A percentile compares a stretch with the other conserved stretches of the same genome.
Evolutionary conservation across 2,329 filamentous ascomycete genomes (phyloP).

Genomic region (Hymenoscyphus albidus): DNA sequence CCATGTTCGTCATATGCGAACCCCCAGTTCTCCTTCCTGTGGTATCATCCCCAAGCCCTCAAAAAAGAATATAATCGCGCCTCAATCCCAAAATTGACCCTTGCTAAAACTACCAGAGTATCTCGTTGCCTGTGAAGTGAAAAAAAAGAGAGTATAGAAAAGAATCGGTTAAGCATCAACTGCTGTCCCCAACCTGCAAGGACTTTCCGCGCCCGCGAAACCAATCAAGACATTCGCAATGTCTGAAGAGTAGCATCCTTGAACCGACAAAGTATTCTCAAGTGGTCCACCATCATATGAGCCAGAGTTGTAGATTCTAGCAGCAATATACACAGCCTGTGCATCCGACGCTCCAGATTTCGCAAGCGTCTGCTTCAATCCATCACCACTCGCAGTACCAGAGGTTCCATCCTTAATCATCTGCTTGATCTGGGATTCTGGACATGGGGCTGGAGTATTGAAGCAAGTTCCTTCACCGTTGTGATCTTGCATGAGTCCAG

Average conservation of each 20-base stretch:
- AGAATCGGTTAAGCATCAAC: not conserved
- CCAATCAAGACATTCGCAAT: constrained; percentile 12
- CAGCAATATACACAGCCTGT: constrained; percentile 34
- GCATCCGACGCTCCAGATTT: constrained; percentile 24
- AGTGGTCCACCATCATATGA: constrained; percentile 33
- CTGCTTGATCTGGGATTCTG: constrained; percentile 10
- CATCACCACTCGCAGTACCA: constrained; percentile 36
- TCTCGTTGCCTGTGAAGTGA: not conserved
- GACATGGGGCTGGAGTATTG: constrained; percentile 8
- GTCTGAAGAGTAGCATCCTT: constrained; percentile 22
- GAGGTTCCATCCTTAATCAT: constrained; percentile 39
- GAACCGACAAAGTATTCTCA: constrained; percentile 16
- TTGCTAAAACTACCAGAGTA: not conserved
- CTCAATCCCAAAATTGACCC: not conserved
- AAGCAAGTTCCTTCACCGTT: constrained; percentile 10
- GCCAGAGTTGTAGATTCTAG: constrained; percentile 41
- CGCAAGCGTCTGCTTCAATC: constrained; percentile 35
- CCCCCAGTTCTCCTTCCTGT: not conserved
- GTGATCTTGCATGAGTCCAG: constrained; percentile 29
- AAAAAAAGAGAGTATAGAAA: not conserved
- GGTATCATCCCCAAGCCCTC: constrained; percentile 5
- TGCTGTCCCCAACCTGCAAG: constrained; percentile 4
- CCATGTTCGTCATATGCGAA: not conserved
- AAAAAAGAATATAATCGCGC: constrained; percentile 1
- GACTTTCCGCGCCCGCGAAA: constrained; percentile 1